Conservation (phyloP, 2,329 filamentous ascomycete genomes). For the Microascus cirrosus region DNA sequence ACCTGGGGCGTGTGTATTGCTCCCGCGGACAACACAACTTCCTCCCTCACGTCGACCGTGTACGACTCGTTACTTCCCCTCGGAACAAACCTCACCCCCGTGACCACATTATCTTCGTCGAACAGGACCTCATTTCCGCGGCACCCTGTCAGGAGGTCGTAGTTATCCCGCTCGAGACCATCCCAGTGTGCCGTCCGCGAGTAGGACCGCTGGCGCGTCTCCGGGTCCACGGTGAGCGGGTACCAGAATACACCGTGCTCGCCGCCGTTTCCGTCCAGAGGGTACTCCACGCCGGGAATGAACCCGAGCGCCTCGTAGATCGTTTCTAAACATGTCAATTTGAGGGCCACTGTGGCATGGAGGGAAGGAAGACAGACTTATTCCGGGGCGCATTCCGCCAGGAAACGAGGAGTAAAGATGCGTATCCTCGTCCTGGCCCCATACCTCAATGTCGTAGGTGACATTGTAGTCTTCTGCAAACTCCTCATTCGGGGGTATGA, state of each 20-base stretch:
- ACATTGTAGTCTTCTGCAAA: slow-evolving; percentile 10
- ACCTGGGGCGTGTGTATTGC: slow-evolving; percentile 42
- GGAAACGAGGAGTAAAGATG: slow-evolving; percentile 2
- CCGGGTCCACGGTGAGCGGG: slow-evolving; percentile 12
- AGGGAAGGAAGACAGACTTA: background rate
- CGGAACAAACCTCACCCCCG: slow-evolving; percentile 16
- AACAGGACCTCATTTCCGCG: slow-evolving; percentile 13
- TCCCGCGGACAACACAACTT: slow-evolving; percentile 39
- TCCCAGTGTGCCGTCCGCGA: slow-evolving; percentile 15
- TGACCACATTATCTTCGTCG: slow-evolving; percentile 12
- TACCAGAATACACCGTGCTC: slow-evolving; percentile 15
- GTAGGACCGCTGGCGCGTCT: slow-evolving; percentile 12
- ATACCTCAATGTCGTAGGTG: slow-evolving; percentile 9
- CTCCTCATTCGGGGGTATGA: slow-evolving; percentile 6
- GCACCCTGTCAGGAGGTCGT: slow-evolving; percentile 12
- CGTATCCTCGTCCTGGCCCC: slow-evolving; percentile 9
- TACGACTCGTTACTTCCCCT: slow-evolving; percentile 7
- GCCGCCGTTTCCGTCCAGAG: slow-evolving; percentile 13
- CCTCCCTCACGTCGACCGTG: slow-evolving; percentile 22
- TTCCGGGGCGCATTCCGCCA: background rate
- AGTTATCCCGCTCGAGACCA: slow-evolving; percentile 12
- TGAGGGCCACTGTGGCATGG: background rate
- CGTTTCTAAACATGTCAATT: slow-evolving; percentile 4
- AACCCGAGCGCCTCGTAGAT: slow-evolving; percentile 13
- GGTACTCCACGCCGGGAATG: slow-evolving; percentile 13